These are phyloP conservation scores for Paraphaeosphaeria sporulosa DNA, from an alignment of 2,329 filamentous ascomycete species.

Conservation along the genomic window DNA sequence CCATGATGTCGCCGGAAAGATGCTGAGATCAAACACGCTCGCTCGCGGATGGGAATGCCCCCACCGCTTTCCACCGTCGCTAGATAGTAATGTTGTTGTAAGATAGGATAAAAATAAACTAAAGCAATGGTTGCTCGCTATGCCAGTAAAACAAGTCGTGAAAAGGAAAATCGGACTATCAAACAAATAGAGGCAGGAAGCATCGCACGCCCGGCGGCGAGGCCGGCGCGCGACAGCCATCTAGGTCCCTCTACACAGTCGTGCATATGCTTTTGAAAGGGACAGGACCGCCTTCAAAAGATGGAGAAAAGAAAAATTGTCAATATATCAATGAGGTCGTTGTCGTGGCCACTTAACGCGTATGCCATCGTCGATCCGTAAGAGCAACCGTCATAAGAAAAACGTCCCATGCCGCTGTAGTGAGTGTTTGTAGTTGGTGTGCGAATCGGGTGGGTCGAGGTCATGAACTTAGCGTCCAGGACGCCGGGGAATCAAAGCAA, in stretches of 20 bases:
- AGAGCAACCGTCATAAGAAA: constrained; percentile 31
- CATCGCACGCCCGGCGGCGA: constrained; percentile 18
- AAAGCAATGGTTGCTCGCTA: constrained; percentile 42
- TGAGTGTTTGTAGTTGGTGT: constrained; percentile 42
- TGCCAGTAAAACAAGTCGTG: constrained; percentile 49
- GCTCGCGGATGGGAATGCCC: no score
- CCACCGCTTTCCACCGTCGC: neutral
- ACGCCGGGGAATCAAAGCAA: constrained; percentile 49
- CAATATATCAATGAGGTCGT: constrained; percentile 19
- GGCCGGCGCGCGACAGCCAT: constrained; percentile 13
- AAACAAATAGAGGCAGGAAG: constrained; percentile 14
- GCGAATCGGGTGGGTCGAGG: constrained; percentile 21
- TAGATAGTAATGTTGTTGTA: constrained; percentile 8
- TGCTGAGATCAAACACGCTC: neutral
- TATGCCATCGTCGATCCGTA: constrained; percentile 41
- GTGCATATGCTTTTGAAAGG: constrained; percentile 9
- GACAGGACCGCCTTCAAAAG: neutral
- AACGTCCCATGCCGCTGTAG: constrained; percentile 33
- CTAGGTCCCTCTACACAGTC: constrained; percentile 9
- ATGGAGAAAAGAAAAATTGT: neutral
- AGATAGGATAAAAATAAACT: constrained; percentile 3
- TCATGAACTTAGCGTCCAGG: constrained; percentile 45
- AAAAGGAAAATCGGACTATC: constrained; percentile 21
- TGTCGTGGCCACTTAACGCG: constrained; percentile 34
- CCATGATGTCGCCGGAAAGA: neutral